These are phyloP conservation scores for Termitomyces heimii DNA, from an alignment of 768 basidiomycete genomes.

Conservation along the genomic window DNA sequence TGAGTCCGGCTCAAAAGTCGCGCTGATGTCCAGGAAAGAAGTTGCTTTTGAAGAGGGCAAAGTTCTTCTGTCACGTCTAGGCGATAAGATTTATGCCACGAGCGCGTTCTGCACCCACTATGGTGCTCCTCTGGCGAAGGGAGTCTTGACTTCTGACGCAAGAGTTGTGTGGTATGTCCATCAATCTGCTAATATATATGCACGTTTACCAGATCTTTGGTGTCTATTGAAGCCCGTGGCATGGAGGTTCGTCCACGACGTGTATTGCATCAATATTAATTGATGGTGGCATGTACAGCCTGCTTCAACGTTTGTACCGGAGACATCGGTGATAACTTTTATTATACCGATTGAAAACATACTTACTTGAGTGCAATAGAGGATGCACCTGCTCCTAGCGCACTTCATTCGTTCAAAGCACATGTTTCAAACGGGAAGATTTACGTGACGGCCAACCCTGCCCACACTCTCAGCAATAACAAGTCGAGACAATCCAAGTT, in stretches of 20 bases:
- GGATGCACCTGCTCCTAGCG: slow-evolving; percentile 81
- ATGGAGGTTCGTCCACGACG: slow-evolving; percentile 55
- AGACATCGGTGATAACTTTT: slow-evolving; percentile 55
- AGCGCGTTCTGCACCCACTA: slow-evolving; percentile 90
- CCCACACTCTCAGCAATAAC: slow-evolving; percentile 60
- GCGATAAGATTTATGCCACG: slow-evolving; percentile 71
- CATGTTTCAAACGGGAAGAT: slow-evolving; percentile 68
- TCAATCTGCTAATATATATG: neutral
- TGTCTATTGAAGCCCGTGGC: slow-evolving; percentile 60
- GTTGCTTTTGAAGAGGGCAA: slow-evolving; percentile 74
- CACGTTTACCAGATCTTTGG: neutral
- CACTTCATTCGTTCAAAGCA: slow-evolving; percentile 74
- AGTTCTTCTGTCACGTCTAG: slow-evolving; percentile 71
- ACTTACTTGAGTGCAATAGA: slow-evolving; percentile 37
- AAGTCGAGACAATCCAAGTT: slow-evolving; percentile 57
- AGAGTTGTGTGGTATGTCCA: slow-evolving; percentile 66
- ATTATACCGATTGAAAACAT: slow-evolving; percentile 1
- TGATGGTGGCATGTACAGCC: slow-evolving; percentile 33
- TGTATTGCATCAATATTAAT: neutral
- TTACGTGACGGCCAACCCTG: slow-evolving; percentile 63
- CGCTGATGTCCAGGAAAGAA: slow-evolving; percentile 56
- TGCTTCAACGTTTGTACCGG: slow-evolving; percentile 86
- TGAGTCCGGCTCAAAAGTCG: neutral
- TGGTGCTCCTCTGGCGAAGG: slow-evolving; percentile 82
- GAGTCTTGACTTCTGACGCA: slow-evolving; percentile 73